A percentile compares a stretch with the other conserved stretches of the same genome.
Conservation (phyloP, 345 rosid species). For the Brassica nigra region DNA sequence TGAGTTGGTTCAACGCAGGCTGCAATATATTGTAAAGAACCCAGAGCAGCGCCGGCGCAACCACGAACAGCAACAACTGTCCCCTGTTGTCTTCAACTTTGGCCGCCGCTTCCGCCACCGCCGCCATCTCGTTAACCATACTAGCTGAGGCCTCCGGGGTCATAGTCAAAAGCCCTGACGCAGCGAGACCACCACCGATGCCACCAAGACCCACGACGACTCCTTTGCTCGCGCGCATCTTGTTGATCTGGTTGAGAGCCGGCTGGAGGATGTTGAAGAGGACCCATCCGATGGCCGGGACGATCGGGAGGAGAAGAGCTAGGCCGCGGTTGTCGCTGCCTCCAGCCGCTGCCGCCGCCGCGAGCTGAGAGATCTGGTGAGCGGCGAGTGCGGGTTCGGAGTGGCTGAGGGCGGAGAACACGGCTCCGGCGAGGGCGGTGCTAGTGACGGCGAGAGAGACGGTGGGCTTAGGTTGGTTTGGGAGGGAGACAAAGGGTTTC, state of each 20-base stretch:
- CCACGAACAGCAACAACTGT: conserved; percentile 74
- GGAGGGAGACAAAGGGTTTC: conserved; percentile 30
- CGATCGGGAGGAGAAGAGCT: conserved; percentile 76
- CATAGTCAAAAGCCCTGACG: conserved; percentile 50
- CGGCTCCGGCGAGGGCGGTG: conserved; percentile 74
- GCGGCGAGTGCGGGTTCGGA: conserved; percentile 83
- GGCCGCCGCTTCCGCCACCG: conserved; percentile 46
- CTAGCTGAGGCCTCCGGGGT: conserved; percentile 47
- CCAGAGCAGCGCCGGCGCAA: conserved; percentile 89
- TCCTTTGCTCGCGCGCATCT: conserved; percentile 71
- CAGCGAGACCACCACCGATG: conserved; percentile 68
- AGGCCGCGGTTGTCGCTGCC: conserved; percentile 88
- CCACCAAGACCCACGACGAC: conserved; percentile 77
- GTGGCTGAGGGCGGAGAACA: conserved; percentile 69
- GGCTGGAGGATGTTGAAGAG: conserved; percentile 94
- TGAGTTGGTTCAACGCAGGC: conserved; percentile 95
- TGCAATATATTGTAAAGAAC: conserved; percentile 92
- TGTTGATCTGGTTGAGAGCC: conserved; percentile 82
- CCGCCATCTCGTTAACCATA: conserved; percentile 12
- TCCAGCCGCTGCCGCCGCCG: conserved; percentile 40
- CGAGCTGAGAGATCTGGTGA: conserved; percentile 72
- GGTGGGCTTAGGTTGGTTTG: conserved; percentile 33
- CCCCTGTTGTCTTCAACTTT: conserved; percentile 70
- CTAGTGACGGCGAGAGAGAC: conserved; percentile 40
- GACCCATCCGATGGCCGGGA: conserved; percentile 92